A percentile compares a stretch with the other conserved stretches of the same genome.
Conservation (phyloP, 345 rosid species). For the Firmiana major region DNA sequence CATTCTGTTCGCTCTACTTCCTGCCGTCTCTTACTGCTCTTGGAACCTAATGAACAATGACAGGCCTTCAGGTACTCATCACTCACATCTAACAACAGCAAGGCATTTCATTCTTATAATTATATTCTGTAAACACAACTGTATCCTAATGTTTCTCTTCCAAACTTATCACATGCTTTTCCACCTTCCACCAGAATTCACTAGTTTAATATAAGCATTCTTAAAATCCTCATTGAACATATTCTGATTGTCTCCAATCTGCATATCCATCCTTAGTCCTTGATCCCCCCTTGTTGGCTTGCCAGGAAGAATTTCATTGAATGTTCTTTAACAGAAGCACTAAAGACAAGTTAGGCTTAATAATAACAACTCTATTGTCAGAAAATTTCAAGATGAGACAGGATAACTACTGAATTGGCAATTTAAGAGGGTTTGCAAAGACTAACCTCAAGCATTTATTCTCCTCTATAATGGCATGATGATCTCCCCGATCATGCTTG, state of each 20-base stretch:
- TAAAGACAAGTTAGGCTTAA: not conserved
- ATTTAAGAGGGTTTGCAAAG: not conserved
- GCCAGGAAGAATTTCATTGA: not conserved
- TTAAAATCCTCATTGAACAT: slow-evolving; percentile 74
- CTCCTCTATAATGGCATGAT: slow-evolving; percentile 75
- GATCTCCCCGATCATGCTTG: slow-evolving; percentile 72
- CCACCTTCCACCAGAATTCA: slow-evolving; percentile 77
- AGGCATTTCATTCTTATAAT: not conserved
- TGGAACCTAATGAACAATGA: not conserved
- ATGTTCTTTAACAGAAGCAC: not conserved
- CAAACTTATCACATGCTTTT: slow-evolving; percentile 33
- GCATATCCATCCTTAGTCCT: slow-evolving; percentile 33
- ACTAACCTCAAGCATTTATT: slow-evolving; percentile 76
- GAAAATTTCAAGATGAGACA: not conserved
- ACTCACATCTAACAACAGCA: not conserved
- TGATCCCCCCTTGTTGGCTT: not conserved
- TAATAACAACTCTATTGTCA: not conserved
- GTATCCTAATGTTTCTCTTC: not conserved
- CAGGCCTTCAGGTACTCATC: not conserved
- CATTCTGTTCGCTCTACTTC: not conserved
- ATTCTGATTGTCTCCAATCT: slow-evolving; percentile 52
- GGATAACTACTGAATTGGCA: not conserved
- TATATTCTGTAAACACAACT: not conserved
- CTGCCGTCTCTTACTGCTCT: not conserved
- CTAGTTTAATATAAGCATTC: slow-evolving; percentile 67